These are phyloP conservation scores for Aspergillus aculeatus DNA, from an alignment of 2,329 filamentous ascomycete genomes.

Conservation along the genomic window DNA sequence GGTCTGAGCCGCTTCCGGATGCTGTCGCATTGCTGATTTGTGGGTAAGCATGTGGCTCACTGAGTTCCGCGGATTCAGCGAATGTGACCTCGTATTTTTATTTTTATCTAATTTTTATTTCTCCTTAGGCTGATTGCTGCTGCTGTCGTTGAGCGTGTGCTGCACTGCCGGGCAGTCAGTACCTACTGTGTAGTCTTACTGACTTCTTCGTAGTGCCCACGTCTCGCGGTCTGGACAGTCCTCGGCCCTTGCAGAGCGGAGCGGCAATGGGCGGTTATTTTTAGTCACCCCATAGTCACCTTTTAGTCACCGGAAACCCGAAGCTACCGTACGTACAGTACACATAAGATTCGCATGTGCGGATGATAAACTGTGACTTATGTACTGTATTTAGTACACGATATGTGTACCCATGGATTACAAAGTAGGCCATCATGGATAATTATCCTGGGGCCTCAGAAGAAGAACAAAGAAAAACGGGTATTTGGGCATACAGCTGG, in stretches of 20 bases:
- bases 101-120: neutral
- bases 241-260: neutral
- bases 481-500: no score
- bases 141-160: neutral
- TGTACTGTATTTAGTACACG: no score
- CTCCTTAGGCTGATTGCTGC: neutral
- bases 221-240: neutral
- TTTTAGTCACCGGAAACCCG: neutral
- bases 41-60: neutral
- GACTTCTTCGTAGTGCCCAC: neutral
- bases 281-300: neutral
- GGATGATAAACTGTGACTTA: no score
- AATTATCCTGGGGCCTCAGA: no score
- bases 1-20: neutral
- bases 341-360: no score
- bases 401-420: no score
- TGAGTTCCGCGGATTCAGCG: neutral
- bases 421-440: no score
- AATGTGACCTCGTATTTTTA: neutral
- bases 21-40: neutral
- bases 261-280: neutral
- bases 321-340: neutral
- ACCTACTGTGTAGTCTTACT: neutral
- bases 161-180: no score
- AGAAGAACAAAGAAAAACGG: no score